These are phyloP conservation scores for Sclerotinia trifoliorum DNA, from an alignment of 2,329 filamentous ascomycete genomes.

Conservation along the genomic window DNA sequence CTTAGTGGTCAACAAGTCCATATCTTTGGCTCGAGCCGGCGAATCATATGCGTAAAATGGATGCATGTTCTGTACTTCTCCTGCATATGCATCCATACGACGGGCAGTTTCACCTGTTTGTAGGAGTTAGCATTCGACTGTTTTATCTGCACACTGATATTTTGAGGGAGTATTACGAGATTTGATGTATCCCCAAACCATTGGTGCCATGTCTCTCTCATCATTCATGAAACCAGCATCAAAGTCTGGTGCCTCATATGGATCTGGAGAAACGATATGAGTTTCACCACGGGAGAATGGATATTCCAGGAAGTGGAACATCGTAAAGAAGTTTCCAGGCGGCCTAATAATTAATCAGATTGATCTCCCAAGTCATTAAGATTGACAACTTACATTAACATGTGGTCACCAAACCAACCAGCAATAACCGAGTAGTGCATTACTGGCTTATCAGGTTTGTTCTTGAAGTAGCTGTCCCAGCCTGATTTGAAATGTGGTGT, in stretches of 20 bases:
- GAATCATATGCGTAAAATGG: slow-evolving; percentile 72
- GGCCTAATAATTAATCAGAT: slow-evolving; percentile 47
- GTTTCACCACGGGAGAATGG: slow-evolving; percentile 61
- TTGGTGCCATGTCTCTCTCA: slow-evolving; percentile 78
- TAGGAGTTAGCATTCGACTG: background rate
- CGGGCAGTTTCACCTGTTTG: slow-evolving; percentile 58
- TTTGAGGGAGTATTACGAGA: slow-evolving; percentile 56
- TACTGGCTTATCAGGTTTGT: slow-evolving; percentile 82
- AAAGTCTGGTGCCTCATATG: slow-evolving; percentile 74
- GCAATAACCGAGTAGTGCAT: slow-evolving; percentile 82
- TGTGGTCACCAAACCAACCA: slow-evolving; percentile 60
- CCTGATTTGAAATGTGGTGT: slow-evolving; percentile 71
- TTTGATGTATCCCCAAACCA: slow-evolving; percentile 66
- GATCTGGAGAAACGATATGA: slow-evolving; percentile 58
- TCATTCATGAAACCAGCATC: slow-evolving; percentile 85
- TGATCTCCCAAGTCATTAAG: background rate
- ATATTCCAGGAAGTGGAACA: slow-evolving; percentile 56
- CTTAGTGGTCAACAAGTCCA: slow-evolving; percentile 74
- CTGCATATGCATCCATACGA: slow-evolving; percentile 53
- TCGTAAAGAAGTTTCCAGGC: slow-evolving; percentile 51
- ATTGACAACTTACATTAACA: slow-evolving; percentile 50
- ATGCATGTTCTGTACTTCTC: slow-evolving; percentile 55
- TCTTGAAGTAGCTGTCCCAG: slow-evolving; percentile 80
- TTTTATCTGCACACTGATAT: background rate
- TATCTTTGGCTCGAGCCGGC: slow-evolving; percentile 66